A percentile compares a stretch with the other conserved stretches of the same genome.
phyloP scores from a whole-genome alignment of 2,329 filamentous ascomycete species.

The Massarina eburnea region DNA sequence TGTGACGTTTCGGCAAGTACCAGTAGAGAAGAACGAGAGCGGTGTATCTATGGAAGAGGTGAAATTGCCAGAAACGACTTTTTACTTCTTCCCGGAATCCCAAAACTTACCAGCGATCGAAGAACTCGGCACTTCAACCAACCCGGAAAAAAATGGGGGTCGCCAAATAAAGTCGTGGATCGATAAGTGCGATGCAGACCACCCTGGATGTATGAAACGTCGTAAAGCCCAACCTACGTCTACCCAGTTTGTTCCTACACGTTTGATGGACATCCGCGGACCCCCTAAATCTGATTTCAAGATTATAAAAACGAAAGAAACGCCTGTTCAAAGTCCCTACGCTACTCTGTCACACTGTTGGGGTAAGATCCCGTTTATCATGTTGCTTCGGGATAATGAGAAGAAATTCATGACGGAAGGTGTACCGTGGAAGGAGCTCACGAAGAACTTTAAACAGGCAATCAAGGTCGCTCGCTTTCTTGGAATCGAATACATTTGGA shows the following conservation, averaged over 20 bases:
- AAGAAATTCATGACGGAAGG: conserved; percentile 17
- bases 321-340: conserved; percentile 18
- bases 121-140: conserved; percentile 6
- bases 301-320: conserved; percentile 18
- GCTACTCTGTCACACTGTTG: conserved; percentile 25
- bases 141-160: conserved; percentile 1
- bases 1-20: conserved; percentile 19
- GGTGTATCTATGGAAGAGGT: neutral
- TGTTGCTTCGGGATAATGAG: conserved; percentile 7
- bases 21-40: neutral
- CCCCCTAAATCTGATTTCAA: conserved; percentile 4
- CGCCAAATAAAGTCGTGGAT: conserved; percentile 19
- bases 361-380: conserved; percentile 17
- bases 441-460: conserved; percentile 27
- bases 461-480: conserved; percentile 24
- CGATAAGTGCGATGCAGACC: conserved; percentile 16
- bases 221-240: neutral
- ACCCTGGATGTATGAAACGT: conserved; percentile 18
- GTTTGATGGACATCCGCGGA: conserved; percentile 20
- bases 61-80: conserved; percentile 13
- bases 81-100: conserved; percentile 22
- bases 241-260: conserved; percentile 19
- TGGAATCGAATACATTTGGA: conserved; percentile 29
- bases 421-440: conserved; percentile 14
- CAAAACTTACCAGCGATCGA: conserved; percentile 7